A percentile compares a stretch with the other conserved stretches of the same genome.
These are phyloP conservation scores for Suhomyces faveliae DNA, from an alignment of 805 yeast genomes.

Conservation along the genomic window DNA sequence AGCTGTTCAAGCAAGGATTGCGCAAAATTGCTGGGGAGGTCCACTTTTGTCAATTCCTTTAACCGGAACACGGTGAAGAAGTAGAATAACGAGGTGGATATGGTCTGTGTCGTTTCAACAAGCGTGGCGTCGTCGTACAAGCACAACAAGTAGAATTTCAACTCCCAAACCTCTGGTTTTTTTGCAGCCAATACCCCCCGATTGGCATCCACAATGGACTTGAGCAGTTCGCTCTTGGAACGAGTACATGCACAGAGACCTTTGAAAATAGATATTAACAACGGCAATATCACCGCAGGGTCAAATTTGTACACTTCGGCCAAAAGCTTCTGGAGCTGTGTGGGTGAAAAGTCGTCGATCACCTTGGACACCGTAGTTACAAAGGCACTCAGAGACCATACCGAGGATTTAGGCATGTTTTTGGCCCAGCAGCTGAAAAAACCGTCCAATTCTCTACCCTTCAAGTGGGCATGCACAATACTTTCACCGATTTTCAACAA, in stretches of 20 bases:
- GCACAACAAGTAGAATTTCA: conserved; percentile 47
- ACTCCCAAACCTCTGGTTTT: conserved; percentile 38
- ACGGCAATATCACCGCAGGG: conserved; percentile 9
- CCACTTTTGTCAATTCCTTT: conserved; percentile 39
- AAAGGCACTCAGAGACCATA: background rate
- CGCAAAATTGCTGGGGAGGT: conserved; percentile 5
- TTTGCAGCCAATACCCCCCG: conserved; percentile 5
- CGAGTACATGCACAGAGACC: conserved; percentile 42
- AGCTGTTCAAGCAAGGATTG: conserved; percentile 15
- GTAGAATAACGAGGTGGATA: conserved; percentile 14
- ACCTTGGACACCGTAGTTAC: conserved; percentile 37
- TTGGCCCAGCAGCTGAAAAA: conserved; percentile 36
- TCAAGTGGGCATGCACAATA: conserved; percentile 47
- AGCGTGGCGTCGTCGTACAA: conserved; percentile 17
- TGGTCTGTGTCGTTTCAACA: background rate
- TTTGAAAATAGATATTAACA: conserved; percentile 22
- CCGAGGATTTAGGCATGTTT: background rate
- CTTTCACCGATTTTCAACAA: conserved; percentile 22
- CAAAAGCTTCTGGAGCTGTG: conserved; percentile 34
- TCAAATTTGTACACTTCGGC: conserved; percentile 6
- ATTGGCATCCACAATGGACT: background rate
- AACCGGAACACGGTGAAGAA: conserved; percentile 48
- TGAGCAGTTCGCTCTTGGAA: conserved; percentile 17
- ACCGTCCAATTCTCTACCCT: conserved; percentile 54
- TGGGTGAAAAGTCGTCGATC: conserved; percentile 45